Conservation (phyloP, 176 grass and related monocot species). For the Triticum aestivum region IWGSC_CS_RefSeq_v2.1 NC_057812.1:6662126-6662625, state of each 20-base stretch:
- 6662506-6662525: constrained; percentile 38
- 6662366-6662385: background rate
- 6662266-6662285: background rate
- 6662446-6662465: constrained; percentile 28
- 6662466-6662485: constrained; percentile 42
- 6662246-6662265: background rate
- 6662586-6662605: background rate
- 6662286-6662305: background rate
- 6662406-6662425: background rate
- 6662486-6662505: constrained; percentile 49
- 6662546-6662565: constrained; percentile 8
- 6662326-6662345: constrained; percentile 35
- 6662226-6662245: background rate
- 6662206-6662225: background rate
- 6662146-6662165: background rate
- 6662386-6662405: background rate
- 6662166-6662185: background rate
- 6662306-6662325: background rate
- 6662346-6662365: background rate
- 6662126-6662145: background rate
- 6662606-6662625: constrained; percentile 9
- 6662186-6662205: background rate
- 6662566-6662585: background rate
- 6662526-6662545: background rate
- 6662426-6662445: constrained; percentile 33